These are phyloP conservation scores for Paulinella micropora DNA, from an alignment of 78 protist species.

Conservation along the genomic window DNA sequence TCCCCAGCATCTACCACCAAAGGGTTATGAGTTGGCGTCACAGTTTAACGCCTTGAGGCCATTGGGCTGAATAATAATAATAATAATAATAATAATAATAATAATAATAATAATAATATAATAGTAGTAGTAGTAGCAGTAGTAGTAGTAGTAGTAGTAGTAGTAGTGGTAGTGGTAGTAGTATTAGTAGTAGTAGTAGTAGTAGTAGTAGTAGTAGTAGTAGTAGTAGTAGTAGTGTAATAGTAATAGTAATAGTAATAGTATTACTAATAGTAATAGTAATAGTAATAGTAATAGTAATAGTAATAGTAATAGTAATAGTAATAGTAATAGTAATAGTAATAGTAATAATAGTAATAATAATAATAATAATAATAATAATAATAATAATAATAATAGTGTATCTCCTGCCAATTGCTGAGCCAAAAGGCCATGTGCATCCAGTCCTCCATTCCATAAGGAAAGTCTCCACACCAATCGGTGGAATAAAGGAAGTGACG, in stretches of 20 bases:
- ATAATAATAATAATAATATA: not conserved
- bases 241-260: too few relatives aligned
- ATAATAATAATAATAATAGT: not conserved
- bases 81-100: not conserved
- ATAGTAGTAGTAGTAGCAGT: not conserved
- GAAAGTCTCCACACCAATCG: too few relatives aligned
- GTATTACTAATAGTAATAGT: too few relatives aligned
- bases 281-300: too few relatives aligned
- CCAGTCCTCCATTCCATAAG: too few relatives aligned
- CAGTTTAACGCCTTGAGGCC: too few relatives aligned
- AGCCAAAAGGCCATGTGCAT: too few relatives aligned
- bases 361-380: not conserved
- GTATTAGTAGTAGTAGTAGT: not conserved
- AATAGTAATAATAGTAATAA: not conserved
- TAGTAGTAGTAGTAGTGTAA: too few relatives aligned
- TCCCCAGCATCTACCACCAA: too few relatives aligned
- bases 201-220: too few relatives aligned
- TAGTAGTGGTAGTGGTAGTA: not conserved
- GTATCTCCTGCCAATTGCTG: not conserved
- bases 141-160: not conserved
- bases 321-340: not conserved
- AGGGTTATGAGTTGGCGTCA: too few relatives aligned
- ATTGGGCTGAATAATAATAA: not conserved
- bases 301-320: not conserved
- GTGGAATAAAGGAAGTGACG: too few relatives aligned